Evolutionary conservation across 2,329 filamentous ascomycete genomes (phyloP).

Genomic region (Fusarium metavorans): DNA sequence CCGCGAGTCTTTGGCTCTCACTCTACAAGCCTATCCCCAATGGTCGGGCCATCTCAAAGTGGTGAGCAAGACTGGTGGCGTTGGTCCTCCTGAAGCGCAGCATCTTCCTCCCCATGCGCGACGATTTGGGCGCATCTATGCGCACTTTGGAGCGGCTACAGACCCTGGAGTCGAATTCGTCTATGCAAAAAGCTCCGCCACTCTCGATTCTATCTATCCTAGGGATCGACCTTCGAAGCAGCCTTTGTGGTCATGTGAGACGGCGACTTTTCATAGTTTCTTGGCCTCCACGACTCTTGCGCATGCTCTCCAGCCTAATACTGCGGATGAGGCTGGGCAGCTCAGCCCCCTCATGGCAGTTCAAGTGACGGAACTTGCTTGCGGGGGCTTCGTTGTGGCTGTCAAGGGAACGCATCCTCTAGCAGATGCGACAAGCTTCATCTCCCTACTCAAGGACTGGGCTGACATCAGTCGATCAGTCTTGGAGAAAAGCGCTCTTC

Average conservation of each 20-base stretch:
- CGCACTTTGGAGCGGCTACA: constrained; percentile 15
- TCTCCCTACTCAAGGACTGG: constrained; percentile 41
- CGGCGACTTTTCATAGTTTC: constrained; percentile 13
- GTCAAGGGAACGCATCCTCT: constrained; percentile 39
- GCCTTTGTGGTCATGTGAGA: constrained; percentile 26
- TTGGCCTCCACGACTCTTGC: constrained; percentile 2
- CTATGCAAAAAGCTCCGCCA: constrained; percentile 14
- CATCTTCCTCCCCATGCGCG: constrained; percentile 34
- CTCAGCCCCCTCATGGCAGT: constrained; percentile 30
- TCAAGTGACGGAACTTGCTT: constrained; percentile 37
- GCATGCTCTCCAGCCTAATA: not conserved
- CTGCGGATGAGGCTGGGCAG: not conserved
- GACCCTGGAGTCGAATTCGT: constrained; percentile 41
- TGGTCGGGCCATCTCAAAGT: constrained; percentile 36
- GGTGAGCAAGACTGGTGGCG: constrained; percentile 20
- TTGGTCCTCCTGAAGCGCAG: constrained; percentile 1
- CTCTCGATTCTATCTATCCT: constrained; percentile 25
- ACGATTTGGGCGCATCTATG: constrained; percentile 39
- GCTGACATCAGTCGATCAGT: constrained; percentile 12
- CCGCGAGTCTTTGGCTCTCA: constrained; percentile 4
- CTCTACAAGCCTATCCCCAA: constrained; percentile 35
- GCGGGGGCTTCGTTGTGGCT: constrained; percentile 36
- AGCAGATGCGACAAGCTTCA: constrained; percentile 37
- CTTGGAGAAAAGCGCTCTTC: fast-evolving
- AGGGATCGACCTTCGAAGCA: not conserved